Base-by-base conservation (phyloP, 371 early-diverging fungal species). In the Haplosporangium sp. region DNA sequence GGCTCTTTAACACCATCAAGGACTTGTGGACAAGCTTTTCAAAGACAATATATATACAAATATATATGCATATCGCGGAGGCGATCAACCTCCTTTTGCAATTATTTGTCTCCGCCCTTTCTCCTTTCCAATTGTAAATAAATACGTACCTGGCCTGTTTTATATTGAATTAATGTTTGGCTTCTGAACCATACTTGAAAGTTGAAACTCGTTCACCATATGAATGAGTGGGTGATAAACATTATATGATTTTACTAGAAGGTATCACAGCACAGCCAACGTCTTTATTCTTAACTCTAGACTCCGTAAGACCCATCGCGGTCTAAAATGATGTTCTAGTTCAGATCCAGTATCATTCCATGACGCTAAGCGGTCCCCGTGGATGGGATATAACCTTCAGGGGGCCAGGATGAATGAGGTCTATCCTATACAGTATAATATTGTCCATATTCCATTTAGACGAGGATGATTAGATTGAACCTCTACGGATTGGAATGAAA, bases 371-470 rank as follows among this genome's bases (percentile, higher is more conserved):
- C 65, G 50, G 57, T n/a, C 27, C 34, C 13, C 57, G 10, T 20
- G 7, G 42, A 52, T 34, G 42, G 17, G 35, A 20, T 65, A 38
- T 47, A 47, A 47, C 47, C 47, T 47, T 48, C 37, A n/a, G 45
- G 68, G 42, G 20, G 60, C 61, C 60, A 42, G 68, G 68, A 67
- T 67, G 68, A 60, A 67, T 67, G 68, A 19, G 38, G 60, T 61
- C 68, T 67, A 61, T 67, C 53, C 53, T 50, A 39, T 65, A 45
- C 9, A 48, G 44, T 19, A 27, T 10, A 19, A 20, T 20, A n/a
- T 48, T 13, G 42, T 65, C 45, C 65, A 55, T 66, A 57, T 66
- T 59, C 59, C 48, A 13, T 35, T 48, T 62, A 35, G 17, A 62
- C 61, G 45, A 47, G n/a, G 9, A 47, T 47, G 47, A 47, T 13